Conservation (phyloP, 2,329 filamentous ascomycete species). For the Fusarium dlaminii region DNA sequence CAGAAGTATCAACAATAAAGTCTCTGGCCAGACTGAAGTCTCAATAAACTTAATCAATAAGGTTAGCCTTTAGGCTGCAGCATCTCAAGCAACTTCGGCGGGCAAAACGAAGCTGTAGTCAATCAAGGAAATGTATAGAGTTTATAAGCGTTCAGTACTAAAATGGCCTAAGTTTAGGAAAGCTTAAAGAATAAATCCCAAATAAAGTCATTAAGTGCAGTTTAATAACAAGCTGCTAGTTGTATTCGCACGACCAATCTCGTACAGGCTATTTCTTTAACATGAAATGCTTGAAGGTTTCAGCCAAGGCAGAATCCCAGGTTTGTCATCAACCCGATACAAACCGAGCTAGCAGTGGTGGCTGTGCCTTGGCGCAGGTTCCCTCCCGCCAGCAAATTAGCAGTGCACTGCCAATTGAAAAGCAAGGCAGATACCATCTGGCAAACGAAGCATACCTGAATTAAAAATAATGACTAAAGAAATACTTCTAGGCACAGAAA, state of each 20-base stretch:
- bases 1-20: too few relatives aligned
- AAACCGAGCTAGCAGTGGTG: neutral
- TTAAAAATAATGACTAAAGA: too few relatives aligned
- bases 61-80: too few relatives aligned
- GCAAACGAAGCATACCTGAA: accelerated
- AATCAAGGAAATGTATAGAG: neutral
- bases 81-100: too few relatives aligned
- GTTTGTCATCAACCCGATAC: neutral
- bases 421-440: neutral
- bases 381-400: neutral
- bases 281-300: neutral
- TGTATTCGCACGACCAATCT: neutral
- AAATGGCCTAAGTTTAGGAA: neutral
- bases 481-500: accelerated
- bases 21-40: too few relatives aligned
- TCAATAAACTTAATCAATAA: too few relatives aligned
- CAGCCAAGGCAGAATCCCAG: neutral
- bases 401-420: neutral
- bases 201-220: neutral
- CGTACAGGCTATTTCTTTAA: neutral
- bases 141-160: neutral
- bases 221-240: neutral
- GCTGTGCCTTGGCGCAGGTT: neutral
- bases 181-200: neutral
- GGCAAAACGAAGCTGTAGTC: too few relatives aligned